Percentiles rank a stretch among this genome's conserved stretches.
Evolutionary conservation across 306 rosid genomes (phyloP).

Genomic region (Sicyos baderoa): DNA sequence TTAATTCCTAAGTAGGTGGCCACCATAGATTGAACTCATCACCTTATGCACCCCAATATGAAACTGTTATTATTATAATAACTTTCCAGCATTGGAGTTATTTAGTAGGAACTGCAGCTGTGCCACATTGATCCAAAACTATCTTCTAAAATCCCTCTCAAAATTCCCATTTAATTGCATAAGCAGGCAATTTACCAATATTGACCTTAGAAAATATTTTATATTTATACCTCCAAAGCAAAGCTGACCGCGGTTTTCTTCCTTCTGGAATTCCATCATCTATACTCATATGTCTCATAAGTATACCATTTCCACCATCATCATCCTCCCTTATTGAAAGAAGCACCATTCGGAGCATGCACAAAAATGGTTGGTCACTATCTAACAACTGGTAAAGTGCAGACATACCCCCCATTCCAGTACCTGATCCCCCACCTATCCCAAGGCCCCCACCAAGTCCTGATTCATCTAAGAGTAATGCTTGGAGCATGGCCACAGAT

Average conservation of each 20-base stretch:
- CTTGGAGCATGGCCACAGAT: slow-evolving; percentile 91
- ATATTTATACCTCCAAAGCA: slow-evolving; percentile 72
- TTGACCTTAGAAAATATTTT: slow-evolving; percentile 10
- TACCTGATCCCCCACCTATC: slow-evolving; percentile 97
- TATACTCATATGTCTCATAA: slow-evolving; percentile 36
- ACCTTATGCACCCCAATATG: no score
- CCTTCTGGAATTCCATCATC: slow-evolving; percentile 54
- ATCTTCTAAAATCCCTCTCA: background rate
- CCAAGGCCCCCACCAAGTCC: slow-evolving; percentile 99
- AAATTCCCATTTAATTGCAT: background rate
- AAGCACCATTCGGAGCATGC: slow-evolving; percentile 98
- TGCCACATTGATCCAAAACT: slow-evolving; percentile 11
- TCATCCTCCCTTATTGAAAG: slow-evolving; percentile 94
- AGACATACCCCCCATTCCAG: slow-evolving; percentile 99
- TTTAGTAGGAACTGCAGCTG: background rate
- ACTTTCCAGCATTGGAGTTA: background rate
- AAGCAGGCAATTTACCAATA: background rate
- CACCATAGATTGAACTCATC: no score
- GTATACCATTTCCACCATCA: slow-evolving; percentile 53
- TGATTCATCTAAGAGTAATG: slow-evolving; percentile 82
- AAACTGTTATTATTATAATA: no score
- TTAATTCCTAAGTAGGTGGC: no score
- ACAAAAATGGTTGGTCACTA: slow-evolving; percentile 96
- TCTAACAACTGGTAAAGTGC: slow-evolving; percentile 88
- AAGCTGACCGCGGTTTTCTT: slow-evolving; percentile 61